Base-by-base conservation (phyloP, 2,329 filamentous ascomycete genomes). In the Torrubiella hemipterigena region DNA sequence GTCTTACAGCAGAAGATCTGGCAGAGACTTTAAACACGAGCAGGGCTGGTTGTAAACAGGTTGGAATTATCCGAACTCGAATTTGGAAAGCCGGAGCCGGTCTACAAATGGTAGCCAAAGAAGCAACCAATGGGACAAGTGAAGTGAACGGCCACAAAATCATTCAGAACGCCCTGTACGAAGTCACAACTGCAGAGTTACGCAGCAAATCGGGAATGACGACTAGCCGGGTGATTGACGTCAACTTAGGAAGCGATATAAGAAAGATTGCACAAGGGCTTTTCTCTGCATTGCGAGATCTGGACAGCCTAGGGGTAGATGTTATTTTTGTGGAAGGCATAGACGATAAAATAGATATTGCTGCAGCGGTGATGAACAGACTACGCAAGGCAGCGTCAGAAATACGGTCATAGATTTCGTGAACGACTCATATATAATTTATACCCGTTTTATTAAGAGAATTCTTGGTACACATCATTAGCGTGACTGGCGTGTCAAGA, bases 251-350 rank as follows among this genome's bases (percentile, higher is more conserved):
- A 1, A 58, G 58, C 12, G 71, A 81, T 27, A 77, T 76, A 0
- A 71, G 73, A 42, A 71, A 72, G 19, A 86, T 98, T 44, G 89
- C 91, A 2, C 75, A 87, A 44, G 82, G 83, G 0, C 63, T 98
- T 11, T 98, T 98, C 52, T 83, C 84, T 10, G 83, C 85, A 2
- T 61, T 98, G 32, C 69, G 91, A 32, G 82, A 87, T 43, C 68
- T 98, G 39, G 91, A 98, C 52, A 73, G 77, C 45, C 67, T 75
- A 39, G 72, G 76, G 18, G 85, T 85, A 4, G 77, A 91, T 49
- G 66, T 81, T 14, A 95, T 98, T 31, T 82, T 87, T 43, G 84
- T 96, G 9, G 91, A 98, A 52, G 89, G 89, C 3, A 81, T 95
- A 35, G 65, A 74, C 38, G 81, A 82, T 37, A 74, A 80, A 36